Conservation (phyloP, 2,329 filamentous ascomycete species). For the Passalora sequoiae region DNA sequence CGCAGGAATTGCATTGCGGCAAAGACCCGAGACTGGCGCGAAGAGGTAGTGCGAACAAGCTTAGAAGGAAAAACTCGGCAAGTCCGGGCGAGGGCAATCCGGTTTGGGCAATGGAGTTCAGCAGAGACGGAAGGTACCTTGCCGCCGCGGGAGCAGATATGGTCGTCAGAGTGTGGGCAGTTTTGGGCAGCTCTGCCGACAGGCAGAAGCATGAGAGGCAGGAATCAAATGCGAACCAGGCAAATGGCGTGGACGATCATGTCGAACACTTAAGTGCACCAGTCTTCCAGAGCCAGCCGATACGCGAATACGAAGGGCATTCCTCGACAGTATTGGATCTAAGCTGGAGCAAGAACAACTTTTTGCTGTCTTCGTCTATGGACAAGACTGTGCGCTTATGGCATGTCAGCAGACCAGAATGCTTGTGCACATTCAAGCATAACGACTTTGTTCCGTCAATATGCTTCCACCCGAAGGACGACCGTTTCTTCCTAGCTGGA, state of each 20-base stretch:
- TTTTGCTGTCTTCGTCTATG: conserved; percentile 92
- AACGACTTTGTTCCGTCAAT: conserved; percentile 93
- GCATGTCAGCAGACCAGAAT: conserved; percentile 81
- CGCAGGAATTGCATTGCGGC: conserved; percentile 65
- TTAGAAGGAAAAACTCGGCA: conserved; percentile 42
- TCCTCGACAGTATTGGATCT: conserved; percentile 80
- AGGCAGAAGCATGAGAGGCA: conserved; percentile 68
- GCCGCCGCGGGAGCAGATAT: conserved; percentile 89
- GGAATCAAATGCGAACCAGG: conserved; percentile 47
- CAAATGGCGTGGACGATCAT: conserved; percentile 49
- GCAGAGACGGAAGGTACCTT: conserved; percentile 81
- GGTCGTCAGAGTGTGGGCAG: conserved; percentile 80
- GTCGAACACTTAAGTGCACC: conserved; percentile 68
- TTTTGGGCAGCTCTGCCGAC: conserved; percentile 77
- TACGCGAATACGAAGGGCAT: conserved; percentile 78
- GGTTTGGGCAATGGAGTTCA: conserved; percentile 90
- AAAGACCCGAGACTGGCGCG: conserved; percentile 19
- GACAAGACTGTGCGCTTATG: conserved; percentile 94
- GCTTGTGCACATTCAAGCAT: conserved; percentile 89
- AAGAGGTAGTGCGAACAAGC: conserved; percentile 23
- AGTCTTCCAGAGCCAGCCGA: conserved; percentile 75
- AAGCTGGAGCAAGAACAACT: conserved; percentile 99
- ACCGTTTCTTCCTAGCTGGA: conserved; percentile 93
- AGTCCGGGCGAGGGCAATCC: conserved; percentile 43
- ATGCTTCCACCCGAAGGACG: conserved; percentile 87